Conservation (phyloP, 2,329 filamentous ascomycete species). For the Thermoascus crustaceus region DNA sequence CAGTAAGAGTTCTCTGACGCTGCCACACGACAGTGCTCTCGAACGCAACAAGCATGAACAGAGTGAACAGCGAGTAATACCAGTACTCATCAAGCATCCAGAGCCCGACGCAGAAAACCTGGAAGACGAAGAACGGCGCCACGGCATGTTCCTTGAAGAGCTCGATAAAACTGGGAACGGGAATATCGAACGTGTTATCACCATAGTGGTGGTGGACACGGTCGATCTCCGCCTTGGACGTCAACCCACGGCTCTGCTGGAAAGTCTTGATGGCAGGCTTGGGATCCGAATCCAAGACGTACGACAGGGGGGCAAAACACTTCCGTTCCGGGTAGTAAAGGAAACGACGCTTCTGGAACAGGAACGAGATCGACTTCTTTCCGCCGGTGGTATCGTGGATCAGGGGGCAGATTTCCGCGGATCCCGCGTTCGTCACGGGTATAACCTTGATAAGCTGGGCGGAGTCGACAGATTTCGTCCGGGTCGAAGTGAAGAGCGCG, state of each 20-base stretch:
- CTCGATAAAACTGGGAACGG: constrained; percentile 89
- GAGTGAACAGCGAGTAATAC: constrained; percentile 98
- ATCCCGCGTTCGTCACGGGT: constrained; percentile 79
- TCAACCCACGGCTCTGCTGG: constrained; percentile 70
- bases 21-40: constrained; percentile 99
- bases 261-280: constrained; percentile 71
- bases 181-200: constrained; percentile 92
- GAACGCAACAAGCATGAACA: constrained; percentile 96
- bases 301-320: constrained; percentile 73
- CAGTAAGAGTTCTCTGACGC: constrained; percentile 85
- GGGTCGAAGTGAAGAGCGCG: constrained; percentile 70
- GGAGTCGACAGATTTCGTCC: constrained; percentile 59
- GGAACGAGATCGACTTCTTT: constrained; percentile 72
- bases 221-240: constrained; percentile 64
- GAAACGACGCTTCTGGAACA: constrained; percentile 97
- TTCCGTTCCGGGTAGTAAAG: constrained; percentile 65
- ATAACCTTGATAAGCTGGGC: constrained; percentile 88
- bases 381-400: constrained; percentile 66
- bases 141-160: constrained; percentile 98
- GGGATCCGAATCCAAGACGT: constrained; percentile 75
- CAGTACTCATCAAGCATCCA: constrained; percentile 99
- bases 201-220: constrained; percentile 88
- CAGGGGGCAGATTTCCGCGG: constrained; percentile 77
- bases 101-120: constrained; percentile 94
- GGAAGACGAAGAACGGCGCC: constrained; percentile 98